Conservation (phyloP, 2,329 filamentous ascomycete genomes). For the Ceratocystis albifundus region DNA sequence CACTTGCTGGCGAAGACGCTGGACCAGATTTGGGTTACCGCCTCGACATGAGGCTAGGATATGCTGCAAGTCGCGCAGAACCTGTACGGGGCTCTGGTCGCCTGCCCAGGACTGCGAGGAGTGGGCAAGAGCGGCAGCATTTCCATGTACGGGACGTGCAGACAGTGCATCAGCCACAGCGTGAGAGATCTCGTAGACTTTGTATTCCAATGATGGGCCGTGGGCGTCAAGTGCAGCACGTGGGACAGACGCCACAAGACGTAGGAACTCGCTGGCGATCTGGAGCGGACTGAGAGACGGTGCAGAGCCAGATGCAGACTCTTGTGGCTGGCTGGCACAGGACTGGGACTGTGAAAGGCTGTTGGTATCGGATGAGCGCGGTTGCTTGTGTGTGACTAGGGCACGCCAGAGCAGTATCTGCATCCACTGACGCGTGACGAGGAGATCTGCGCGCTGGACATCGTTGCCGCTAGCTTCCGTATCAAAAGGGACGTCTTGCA, state of each 20-base stretch:
- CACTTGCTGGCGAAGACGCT: slow-evolving; percentile 30
- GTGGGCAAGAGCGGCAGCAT: neutral
- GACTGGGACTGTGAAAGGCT: neutral
- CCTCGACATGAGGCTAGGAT: slow-evolving; percentile 35
- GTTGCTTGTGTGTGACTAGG: slow-evolving; percentile 30
- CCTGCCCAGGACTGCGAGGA: too few species aligned
- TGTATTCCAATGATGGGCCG: slow-evolving; percentile 39
- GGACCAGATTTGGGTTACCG: slow-evolving; percentile 34
- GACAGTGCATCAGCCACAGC: slow-evolving; percentile 35
- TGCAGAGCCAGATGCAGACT: neutral
- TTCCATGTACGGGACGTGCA: slow-evolving; percentile 22
- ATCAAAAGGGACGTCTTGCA: slow-evolving; percentile 34
- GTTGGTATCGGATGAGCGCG: slow-evolving; percentile 19
- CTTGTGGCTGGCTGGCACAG: neutral
- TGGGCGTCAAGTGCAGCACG: slow-evolving; percentile 39
- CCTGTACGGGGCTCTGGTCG: slow-evolving; percentile 29
- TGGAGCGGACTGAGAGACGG: slow-evolving; percentile 32
- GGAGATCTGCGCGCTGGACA: slow-evolving; percentile 39
- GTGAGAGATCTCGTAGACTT: slow-evolving; percentile 38
- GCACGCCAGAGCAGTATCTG: slow-evolving; percentile 38
- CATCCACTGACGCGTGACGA: slow-evolving; percentile 42
- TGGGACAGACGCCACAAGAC: slow-evolving; percentile 35
- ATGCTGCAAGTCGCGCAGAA: slow-evolving; percentile 32
- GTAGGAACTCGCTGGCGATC: slow-evolving; percentile 38
- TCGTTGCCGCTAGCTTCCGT: slow-evolving; percentile 33